phyloP scores from a whole-genome alignment of 305 asterid genomes.

The Fraxinus floribunda region DNA sequence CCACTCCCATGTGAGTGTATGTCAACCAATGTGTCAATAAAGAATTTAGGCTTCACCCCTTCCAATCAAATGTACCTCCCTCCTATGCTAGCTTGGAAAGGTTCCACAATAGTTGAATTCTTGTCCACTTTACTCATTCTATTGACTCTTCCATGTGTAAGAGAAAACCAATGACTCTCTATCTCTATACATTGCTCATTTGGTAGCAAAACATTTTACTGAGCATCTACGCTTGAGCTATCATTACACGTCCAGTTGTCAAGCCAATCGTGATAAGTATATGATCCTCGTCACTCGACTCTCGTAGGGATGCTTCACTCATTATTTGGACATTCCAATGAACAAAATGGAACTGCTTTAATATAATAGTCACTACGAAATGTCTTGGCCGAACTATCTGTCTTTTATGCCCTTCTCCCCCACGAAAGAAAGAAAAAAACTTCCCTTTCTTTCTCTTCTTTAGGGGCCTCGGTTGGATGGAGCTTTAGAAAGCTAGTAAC shows the following conservation, averaged over 20 bases:
- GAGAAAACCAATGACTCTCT: not conserved
- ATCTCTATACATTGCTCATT: not conserved
- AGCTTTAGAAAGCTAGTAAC: not conserved
- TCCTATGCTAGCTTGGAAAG: not conserved
- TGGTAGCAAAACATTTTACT: not conserved
- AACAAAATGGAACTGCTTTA: not conserved
- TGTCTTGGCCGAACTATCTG: not conserved
- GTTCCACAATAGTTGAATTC: not conserved
- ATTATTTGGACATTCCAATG: not conserved
- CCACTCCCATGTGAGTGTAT: too few relatives aligned
- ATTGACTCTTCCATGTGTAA: not conserved
- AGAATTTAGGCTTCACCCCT: not conserved
- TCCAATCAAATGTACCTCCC: not conserved
- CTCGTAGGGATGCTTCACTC: not conserved
- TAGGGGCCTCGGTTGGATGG: not conserved
- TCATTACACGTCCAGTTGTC: not conserved
- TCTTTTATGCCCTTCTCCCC: not conserved
- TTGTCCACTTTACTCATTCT: not conserved
- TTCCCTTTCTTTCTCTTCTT: not conserved
- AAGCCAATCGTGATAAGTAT: not conserved
- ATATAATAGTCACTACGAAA: not conserved
- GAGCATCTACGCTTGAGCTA: not conserved
- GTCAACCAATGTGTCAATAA: too few relatives aligned
- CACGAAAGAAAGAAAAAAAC: not conserved
- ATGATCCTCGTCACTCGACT: not conserved